Conservation (phyloP, 2,329 filamentous ascomycete species). For the Claviceps sp. region DNA sequence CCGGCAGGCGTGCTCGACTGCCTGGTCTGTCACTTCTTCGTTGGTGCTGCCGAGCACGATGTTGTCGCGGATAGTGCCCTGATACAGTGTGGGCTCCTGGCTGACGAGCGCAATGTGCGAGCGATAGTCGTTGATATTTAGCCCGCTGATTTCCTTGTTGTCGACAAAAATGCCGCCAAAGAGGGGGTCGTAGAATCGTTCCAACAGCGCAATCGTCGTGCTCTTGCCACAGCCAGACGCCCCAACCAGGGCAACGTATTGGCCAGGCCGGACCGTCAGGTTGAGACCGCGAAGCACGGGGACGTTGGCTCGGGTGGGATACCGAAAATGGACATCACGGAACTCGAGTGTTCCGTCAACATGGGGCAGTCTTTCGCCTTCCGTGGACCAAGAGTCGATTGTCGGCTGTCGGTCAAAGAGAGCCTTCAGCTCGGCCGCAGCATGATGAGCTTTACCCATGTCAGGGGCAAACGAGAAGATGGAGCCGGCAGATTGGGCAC, state of each 20-base stretch:
- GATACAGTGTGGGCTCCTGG: constrained; percentile 90
- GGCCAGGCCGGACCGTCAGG: constrained; percentile 58
- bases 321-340: constrained; percentile 84
- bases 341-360: constrained; percentile 78
- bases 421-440: constrained; percentile 65
- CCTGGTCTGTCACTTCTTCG: constrained; percentile 55
- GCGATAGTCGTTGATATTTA: constrained; percentile 81
- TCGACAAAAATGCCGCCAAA: constrained; percentile 72
- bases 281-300: constrained; percentile 82
- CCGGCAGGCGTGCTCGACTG: constrained; percentile 65
- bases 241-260: constrained; percentile 85
- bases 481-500: constrained; percentile 79
- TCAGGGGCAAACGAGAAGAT: constrained; percentile 85
- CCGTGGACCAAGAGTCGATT: constrained; percentile 69
- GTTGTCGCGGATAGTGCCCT: constrained; percentile 83
- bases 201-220: constrained; percentile 80
- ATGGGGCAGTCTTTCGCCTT: constrained; percentile 47
- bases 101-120: constrained; percentile 75
- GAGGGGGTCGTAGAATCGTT: constrained; percentile 88
- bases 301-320: constrained; percentile 80
- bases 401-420: constrained; percentile 71
- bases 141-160: constrained; percentile 61
- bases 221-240: constrained; percentile 89
- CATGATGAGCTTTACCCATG: constrained; percentile 84
- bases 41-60: constrained; percentile 64